Base-by-base conservation (phyloP, 176 grass and related monocot species). In the Aegilops sharonensis region DNA sequence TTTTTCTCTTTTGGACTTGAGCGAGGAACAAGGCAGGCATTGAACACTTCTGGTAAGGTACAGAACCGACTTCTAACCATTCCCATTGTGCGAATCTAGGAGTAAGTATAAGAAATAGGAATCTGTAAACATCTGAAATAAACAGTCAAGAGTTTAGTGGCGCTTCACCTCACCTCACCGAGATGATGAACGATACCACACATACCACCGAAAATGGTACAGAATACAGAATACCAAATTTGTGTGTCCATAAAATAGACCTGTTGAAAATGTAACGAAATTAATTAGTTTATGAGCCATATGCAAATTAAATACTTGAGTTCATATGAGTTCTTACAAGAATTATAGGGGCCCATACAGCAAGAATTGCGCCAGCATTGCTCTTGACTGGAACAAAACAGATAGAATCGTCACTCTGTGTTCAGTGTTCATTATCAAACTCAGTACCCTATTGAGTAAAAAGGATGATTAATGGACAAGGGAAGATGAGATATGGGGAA, bases 181-280 rank as follows among this genome's bases (percentile, higher is more conserved):
- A 98, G 93, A 90, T 98, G 95, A 92, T 95, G 83, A 78, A 98
- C 69, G 82, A 98, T 98, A 72, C 93, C 95, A 89, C 94, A 95
- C 88, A 92, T 90, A 65, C 95, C 95, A 89, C 95, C 95, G 3
- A 98, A 98, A 77, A 98, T 95, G 43, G 95, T 98, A 88, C 95
- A 98, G 60, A 94, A 98, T 89, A 95, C 88, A 39, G 95, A 95
- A 91, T 98, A 98, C 95, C 95, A 98, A 82, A 98, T 98, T 78
- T 98, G 95, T 77, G 91, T 98, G 84, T 98, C 95, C 95, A 98
- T 98, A 78, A 95, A 98, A 93, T 95, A 98, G 8, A 98, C 95
- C 95, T 98, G 78, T 90, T 92, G 75, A 47, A 62, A 91, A 83
- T 84, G 65, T 21, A 31, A 86, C n/a, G 9, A 57, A 78, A 83